phyloP scores from a whole-genome alignment of 129 eudicot genomes.

The Tagetes patula region DNA sequence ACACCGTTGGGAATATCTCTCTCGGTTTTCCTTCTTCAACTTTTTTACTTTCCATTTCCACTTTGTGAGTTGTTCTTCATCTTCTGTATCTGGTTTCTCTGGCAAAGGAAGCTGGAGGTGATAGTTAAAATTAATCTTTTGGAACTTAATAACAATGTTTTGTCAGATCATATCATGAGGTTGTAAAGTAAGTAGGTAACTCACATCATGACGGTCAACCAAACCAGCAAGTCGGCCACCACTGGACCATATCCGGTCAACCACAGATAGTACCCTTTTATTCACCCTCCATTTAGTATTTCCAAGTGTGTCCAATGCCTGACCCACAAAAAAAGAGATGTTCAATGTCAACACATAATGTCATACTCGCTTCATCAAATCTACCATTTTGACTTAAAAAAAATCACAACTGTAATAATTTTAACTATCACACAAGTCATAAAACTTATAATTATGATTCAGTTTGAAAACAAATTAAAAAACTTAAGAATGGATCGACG shows the following conservation, averaged over 20 bases:
- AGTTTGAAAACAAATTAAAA: neutral
- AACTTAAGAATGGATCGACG: slow-evolving; percentile 13
- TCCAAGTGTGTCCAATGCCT: slow-evolving; percentile 97
- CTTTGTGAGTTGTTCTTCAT: slow-evolving; percentile 60
- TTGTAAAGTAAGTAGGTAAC: slow-evolving; percentile 42
- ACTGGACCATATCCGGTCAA: slow-evolving; percentile 81
- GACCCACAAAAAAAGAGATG: slow-evolving; percentile 14
- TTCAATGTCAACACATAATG: slow-evolving; percentile 17
- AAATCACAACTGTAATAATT: neutral
- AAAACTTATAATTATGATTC: neutral
- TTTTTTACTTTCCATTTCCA: slow-evolving; percentile 83
- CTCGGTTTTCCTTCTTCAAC: slow-evolving; percentile 81
- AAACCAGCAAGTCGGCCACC: slow-evolving; percentile 83
- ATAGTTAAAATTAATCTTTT: slow-evolving; percentile 13
- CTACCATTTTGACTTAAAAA: neutral
- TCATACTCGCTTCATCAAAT: slow-evolving; percentile 9
- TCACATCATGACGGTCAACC: slow-evolving; percentile 87
- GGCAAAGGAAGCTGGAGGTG: slow-evolving; percentile 69
- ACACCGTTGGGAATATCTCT: slow-evolving; percentile 88
- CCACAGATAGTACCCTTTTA: slow-evolving; percentile 61
- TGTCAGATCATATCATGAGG: neutral
- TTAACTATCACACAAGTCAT: neutral
- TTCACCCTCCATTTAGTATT: slow-evolving; percentile 93
- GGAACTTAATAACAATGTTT: neutral
- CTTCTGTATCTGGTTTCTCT: slow-evolving; percentile 86